Base-by-base conservation (phyloP, 139 green algal species). In the Diplosphaera chodatii region DNA sequence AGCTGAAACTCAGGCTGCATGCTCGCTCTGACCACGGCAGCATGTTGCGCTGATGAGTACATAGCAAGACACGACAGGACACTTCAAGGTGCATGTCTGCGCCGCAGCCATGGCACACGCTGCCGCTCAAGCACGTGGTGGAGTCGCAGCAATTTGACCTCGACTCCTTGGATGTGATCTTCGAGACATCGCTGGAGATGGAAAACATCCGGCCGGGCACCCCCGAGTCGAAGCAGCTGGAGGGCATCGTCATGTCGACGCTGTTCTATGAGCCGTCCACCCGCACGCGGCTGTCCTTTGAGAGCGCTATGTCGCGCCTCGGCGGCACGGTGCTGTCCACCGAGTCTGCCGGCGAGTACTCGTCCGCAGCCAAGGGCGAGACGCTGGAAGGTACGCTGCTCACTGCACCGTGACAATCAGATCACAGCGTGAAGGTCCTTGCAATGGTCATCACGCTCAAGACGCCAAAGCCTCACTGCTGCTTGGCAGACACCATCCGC, bases 221-320 rank as follows among this genome's bases (percentile, higher is more conserved):
- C 3, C 77, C 82, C 10, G 90, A 85, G 41, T 79, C 85, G 1
- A 75, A 75, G 21, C 74, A 92, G 76, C 81, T 99, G 40, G 77
- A 93, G 22, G 94, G 93, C 29, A 88, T 88, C 70, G 83, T 98
- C 13, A 99, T 99, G 94, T 89, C 92, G 28, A 99, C 96, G 2
- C 87, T 99, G 8, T 99, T 99, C 77, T 99, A 99, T 78, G 96
- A 99, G 85, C 96, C 96, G 18, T 99, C 96, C 31, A 99, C 96
- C 10, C 89, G 96, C 41, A 99, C 96, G 15, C 81, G 96, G 10
- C 85, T 99, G 1, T 97, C 89, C 0, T 99, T 99, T 78, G 96
- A 99, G 74, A 89, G 86, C 0, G 96, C 96, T 4, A 98, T 99
- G 91, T 79, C 76, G 4, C 78, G 85, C 1, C 88, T 99, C 10